Evolutionary conservation across 306 rosid genomes (phyloP).

Genomic region (Macrotyloma uniflorum): DNA sequence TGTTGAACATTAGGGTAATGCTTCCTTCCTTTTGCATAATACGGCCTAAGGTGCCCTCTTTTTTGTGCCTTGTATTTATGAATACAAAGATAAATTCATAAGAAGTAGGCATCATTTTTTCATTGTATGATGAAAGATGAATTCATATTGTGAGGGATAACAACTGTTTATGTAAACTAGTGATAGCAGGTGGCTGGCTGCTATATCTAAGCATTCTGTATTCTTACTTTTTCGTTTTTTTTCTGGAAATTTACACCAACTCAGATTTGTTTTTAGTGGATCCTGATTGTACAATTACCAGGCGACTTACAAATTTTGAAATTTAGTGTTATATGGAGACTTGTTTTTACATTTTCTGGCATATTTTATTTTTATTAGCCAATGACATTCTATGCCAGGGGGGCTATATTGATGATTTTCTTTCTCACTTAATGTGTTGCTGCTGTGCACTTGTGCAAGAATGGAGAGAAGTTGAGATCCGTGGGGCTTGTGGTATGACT

Average conservation of each 20-base stretch:
- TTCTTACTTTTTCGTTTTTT: not conserved
- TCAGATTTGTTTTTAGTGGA: not conserved
- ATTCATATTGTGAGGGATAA: conserved; percentile 1
- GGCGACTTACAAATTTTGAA: too few relatives aligned
- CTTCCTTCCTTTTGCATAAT: not conserved
- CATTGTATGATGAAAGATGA: not conserved
- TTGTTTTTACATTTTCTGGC: conserved; percentile 9
- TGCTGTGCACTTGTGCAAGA: conserved; percentile 99
- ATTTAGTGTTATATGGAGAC: not conserved
- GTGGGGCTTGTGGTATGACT: conserved; percentile 62
- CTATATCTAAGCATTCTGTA: not conserved
- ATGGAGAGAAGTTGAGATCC: conserved; percentile 93
- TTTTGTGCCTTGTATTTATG: not conserved
- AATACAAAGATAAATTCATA: conserved; percentile 15
- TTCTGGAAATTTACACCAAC: not conserved
- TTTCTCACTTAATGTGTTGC: conserved; percentile 96
- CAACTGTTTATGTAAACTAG: not conserved
- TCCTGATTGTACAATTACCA: not conserved
- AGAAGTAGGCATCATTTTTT: not conserved
- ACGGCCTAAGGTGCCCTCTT: not conserved
- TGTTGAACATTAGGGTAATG: conserved; percentile 78
- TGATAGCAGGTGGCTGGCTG: not conserved
- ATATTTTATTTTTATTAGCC: conserved; percentile 23
- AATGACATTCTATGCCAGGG: conserved; percentile 60
- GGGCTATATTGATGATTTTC: conserved; percentile 90